Evolutionary conservation across 2,329 filamentous ascomycete species (phyloP), one percentile per base, ranked within the genome.

Genomic region (Ciborinia camelliae): DNA sequence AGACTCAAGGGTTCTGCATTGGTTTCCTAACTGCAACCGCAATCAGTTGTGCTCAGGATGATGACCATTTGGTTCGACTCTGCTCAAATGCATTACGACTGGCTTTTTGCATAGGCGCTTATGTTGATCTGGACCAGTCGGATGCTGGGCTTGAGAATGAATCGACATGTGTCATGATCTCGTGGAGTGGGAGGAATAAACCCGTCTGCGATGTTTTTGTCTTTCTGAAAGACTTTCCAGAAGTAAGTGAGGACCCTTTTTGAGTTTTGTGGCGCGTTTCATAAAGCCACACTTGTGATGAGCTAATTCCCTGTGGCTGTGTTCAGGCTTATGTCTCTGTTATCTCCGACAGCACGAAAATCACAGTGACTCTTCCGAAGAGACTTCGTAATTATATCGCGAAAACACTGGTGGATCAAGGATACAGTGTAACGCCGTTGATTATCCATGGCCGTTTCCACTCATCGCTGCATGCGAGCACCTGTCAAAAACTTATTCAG

Each of bases 1-100:
- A 66, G 28, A 35, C 68, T 15, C 69, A 71, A 63, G 69, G 69
- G 2, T 70, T 70, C 41, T 71, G 69, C 39, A 62, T 62, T 47
- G 69, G 69, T 12, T 64, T 70, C 43, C 41, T 71, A 8, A 63
- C 52, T 14, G 69, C 69, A 54, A 28, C 65, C 48, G 66, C 66
- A 12, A 61, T 71, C 8, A 62, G 57, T 5, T 63, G 67, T 45
- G 60, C 63, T 20, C 48, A 55, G 45, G 61, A 37, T 20, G 63
- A 68, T 43, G 51, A 64, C 39, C 66, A 69, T 12, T 15, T 71
- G 23, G 66, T 37, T 3, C 23, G 28, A 20, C 51, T 65, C 0
- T 65, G 51, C 12, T 65, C 66, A 28, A 37, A 41, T 4, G 52
- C 65, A 18, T 47, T 71, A 7, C 60, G 66, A 3, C 52, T 71